phyloP scores from a whole-genome alignment of 1,284 basidiomycete species.

The Microbotryum scabiosae region DNA sequence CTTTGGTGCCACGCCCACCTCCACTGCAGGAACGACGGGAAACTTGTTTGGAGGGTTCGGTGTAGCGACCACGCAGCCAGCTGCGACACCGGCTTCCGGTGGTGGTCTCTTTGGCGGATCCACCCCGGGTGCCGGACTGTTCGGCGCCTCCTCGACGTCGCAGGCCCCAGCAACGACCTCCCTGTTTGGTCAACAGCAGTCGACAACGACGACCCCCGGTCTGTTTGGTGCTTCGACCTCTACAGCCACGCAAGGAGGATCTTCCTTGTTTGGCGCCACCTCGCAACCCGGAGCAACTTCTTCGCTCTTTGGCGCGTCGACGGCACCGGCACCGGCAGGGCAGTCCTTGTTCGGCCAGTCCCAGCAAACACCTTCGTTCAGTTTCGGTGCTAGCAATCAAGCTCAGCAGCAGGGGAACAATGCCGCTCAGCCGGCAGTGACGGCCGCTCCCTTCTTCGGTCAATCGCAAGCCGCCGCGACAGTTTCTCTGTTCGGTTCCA shows the following conservation, averaged over 20 bases:
- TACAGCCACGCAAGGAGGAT: background rate
- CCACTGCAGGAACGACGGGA: background rate
- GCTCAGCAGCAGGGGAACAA: too few species aligned
- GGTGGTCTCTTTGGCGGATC: too few species aligned
- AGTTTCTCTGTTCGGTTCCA: slow-evolving; percentile 24
- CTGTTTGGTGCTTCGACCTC: background rate
- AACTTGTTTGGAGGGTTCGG: too few species aligned
- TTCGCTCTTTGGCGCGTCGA: background rate
- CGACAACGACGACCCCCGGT: background rate
- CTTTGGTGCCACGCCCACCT: slow-evolving; percentile 9
- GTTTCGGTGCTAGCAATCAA: too few species aligned
- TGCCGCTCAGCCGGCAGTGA: slow-evolving; percentile 9
- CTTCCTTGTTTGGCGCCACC: background rate
- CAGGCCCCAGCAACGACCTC: slow-evolving; percentile 2
- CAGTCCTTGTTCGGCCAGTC: background rate
- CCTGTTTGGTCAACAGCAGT: slow-evolving; percentile 2
- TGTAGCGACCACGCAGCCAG: too few species aligned
- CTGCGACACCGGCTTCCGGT: too few species aligned
- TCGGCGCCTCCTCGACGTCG: background rate
- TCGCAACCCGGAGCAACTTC: background rate
- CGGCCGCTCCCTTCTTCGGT: slow-evolving; percentile 16
- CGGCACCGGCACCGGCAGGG: too few species aligned
- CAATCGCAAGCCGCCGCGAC: slow-evolving; percentile 28
- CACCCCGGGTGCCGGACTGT: too few species aligned
- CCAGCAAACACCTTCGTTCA: background rate